Evolutionary conservation across 177 flowering plant species (phyloP).

Genomic region (Telopea speciosissima): DNA sequence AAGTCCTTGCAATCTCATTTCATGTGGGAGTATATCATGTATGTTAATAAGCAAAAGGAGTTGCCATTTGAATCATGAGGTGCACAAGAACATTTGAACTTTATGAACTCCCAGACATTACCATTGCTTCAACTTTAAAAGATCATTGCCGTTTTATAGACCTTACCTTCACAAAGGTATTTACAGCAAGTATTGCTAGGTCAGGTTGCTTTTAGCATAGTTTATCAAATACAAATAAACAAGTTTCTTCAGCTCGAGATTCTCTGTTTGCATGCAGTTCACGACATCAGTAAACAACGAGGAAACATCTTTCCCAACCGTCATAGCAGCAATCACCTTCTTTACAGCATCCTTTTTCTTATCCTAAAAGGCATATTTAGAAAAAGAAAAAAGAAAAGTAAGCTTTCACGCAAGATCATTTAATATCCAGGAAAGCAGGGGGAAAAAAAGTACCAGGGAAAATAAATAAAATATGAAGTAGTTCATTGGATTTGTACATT

Average conservation of each 20-base stretch:
- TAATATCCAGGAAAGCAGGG: too few species aligned
- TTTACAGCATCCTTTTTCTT: conserved; percentile 99
- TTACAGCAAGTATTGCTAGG: conserved; percentile 98
- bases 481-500: too few species aligned
- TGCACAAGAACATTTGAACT: neutral
- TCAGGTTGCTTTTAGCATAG: conserved; percentile 99
- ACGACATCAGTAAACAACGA: conserved; percentile 97
- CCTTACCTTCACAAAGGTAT: conserved; percentile 94
- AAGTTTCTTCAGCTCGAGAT: conserved; percentile 95
- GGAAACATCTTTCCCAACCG: conserved; percentile 99
- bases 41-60: too few species aligned
- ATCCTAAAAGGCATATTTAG: conserved; percentile 45
- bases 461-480: neutral
- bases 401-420: too few species aligned
- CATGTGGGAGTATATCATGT: too few species aligned
- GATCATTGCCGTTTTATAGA: neutral
- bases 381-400: neutral
- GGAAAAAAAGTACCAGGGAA: too few species aligned
- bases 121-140: neutral
- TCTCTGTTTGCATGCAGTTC: conserved; percentile 99
- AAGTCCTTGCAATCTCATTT: too few species aligned
- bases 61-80: neutral
- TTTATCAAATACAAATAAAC: conserved; percentile 95
- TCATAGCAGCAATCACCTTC: conserved; percentile 99
- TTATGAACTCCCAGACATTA: neutral